Conservation (phyloP, 2,329 filamentous ascomycete genomes). For the Stemphylium vesicarium region DNA sequence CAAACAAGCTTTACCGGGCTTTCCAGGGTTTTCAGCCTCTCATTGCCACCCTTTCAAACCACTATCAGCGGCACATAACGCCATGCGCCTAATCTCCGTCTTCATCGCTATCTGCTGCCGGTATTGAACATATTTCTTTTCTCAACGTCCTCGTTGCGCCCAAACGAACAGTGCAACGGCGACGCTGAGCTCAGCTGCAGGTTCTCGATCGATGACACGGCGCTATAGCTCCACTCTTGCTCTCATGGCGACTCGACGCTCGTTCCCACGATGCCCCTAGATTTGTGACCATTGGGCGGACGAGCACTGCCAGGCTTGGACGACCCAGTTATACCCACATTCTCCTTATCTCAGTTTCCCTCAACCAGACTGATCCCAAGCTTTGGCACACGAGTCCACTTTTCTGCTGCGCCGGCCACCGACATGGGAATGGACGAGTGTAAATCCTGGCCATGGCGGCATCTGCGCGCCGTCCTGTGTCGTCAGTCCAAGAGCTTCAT, state of each 20-base stretch:
- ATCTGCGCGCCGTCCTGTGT: slow-evolving; percentile 25
- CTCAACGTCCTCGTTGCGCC: neutral
- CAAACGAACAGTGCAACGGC: slow-evolving; percentile 6
- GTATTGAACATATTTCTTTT: slow-evolving; percentile 2
- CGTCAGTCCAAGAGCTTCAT: slow-evolving; percentile 27
- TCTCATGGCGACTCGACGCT: slow-evolving; percentile 14
- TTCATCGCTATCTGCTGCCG: neutral
- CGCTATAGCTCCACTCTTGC: slow-evolving; percentile 18
- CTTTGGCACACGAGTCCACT: slow-evolving; percentile 37
- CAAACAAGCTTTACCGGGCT: slow-evolving; percentile 34
- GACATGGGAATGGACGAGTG: slow-evolving; percentile 25
- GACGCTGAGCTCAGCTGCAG: neutral
- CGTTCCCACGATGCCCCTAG: slow-evolving; percentile 30
- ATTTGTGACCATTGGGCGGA: slow-evolving; percentile 34
- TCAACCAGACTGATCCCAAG: slow-evolving; percentile 33
- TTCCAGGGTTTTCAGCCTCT: slow-evolving; percentile 35
- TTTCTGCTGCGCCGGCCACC: slow-evolving; percentile 34
- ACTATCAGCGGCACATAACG: slow-evolving; percentile 16
- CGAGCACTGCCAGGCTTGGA: slow-evolving; percentile 33
- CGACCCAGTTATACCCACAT: slow-evolving; percentile 45
- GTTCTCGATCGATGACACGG: slow-evolving; percentile 21
- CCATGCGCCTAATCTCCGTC: slow-evolving; percentile 12
- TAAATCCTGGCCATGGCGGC: slow-evolving; percentile 32
- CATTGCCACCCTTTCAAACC: slow-evolving; percentile 27
- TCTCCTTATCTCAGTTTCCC: slow-evolving; percentile 43